phyloP scores from a whole-genome alignment of 140 eudicot genomes.

The Bidens hawaiensis region DNA sequence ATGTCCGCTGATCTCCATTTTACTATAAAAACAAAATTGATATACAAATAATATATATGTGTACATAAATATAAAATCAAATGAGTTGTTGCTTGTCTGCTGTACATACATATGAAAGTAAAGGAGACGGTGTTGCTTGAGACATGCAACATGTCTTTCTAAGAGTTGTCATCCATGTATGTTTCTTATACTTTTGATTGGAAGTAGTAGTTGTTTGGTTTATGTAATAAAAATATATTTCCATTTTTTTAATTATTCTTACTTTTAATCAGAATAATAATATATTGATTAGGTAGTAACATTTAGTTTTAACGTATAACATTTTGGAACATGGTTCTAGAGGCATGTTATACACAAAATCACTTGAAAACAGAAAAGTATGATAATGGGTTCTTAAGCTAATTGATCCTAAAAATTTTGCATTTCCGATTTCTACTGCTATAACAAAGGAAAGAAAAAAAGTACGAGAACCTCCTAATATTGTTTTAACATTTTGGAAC shows the following conservation, averaged over 20 bases:
- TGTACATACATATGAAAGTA: background rate
- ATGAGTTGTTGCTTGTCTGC: conserved; percentile 5
- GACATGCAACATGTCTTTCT: conserved; percentile 5
- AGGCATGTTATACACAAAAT: too few species aligned
- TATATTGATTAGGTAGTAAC: background rate
- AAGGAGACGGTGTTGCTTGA: background rate
- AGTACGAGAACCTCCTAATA: too few species aligned
- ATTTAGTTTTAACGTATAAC: too few species aligned
- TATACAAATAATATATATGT: background rate
- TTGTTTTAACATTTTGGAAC: too few species aligned
- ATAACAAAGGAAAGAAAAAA: too few species aligned
- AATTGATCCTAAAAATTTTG: too few species aligned
- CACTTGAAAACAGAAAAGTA: too few species aligned
- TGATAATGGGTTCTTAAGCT: too few species aligned
- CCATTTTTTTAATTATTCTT: background rate
- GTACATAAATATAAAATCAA: conserved; percentile 3
- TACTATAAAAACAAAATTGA: background rate
- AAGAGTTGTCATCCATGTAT: conserved; percentile 1
- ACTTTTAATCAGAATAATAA: background rate
- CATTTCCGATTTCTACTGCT: too few species aligned
- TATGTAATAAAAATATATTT: background rate
- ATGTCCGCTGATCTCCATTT: conserved; percentile 8
- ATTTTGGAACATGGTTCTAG: too few species aligned
- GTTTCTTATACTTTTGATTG: background rate
- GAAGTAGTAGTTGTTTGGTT: background rate